phyloP scores from a whole-genome alignment of 2,329 filamentous ascomycete genomes.

The Eutypella sp. region DNA sequence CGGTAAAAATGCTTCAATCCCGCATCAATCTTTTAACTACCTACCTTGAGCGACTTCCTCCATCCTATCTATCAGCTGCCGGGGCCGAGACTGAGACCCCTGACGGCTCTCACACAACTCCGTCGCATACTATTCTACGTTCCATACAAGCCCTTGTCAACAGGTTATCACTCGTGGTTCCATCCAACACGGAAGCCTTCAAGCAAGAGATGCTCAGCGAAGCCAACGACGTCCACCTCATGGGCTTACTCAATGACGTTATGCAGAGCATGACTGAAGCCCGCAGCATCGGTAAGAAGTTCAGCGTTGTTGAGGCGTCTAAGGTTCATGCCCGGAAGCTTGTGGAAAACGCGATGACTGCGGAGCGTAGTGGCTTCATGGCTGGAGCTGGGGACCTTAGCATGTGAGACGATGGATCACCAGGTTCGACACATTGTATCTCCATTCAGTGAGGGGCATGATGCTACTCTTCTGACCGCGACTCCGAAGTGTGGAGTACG shows the following conservation, averaged over 20 bases:
- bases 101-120: slow-evolving; percentile 32
- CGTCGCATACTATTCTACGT: slow-evolving; percentile 72
- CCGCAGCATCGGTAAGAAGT: slow-evolving; percentile 72
- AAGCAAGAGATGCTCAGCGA: slow-evolving; percentile 69
- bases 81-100: slow-evolving; percentile 26
- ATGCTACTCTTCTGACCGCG: not conserved
- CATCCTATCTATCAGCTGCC: slow-evolving; percentile 53
- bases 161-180: slow-evolving; percentile 75
- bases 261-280: slow-evolving; percentile 68
- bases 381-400: slow-evolving; percentile 21
- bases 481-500: too few species aligned
- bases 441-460: not conserved
- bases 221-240: slow-evolving; percentile 76
- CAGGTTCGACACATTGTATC: not conserved
- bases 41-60: slow-evolving; percentile 73
- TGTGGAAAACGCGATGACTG: slow-evolving; percentile 8
- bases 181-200: slow-evolving; percentile 61
- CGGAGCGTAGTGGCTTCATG: slow-evolving; percentile 14
- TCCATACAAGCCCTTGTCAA: slow-evolving; percentile 82
- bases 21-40: slow-evolving; percentile 65
- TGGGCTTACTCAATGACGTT: slow-evolving; percentile 70
- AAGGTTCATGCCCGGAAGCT: slow-evolving; percentile 23
- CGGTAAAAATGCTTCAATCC: slow-evolving; percentile 85
- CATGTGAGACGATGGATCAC: slow-evolving; percentile 12
- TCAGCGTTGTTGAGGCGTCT: slow-evolving; percentile 49